Evolutionary conservation across 805 yeast species (phyloP), one percentile per base, ranked within the genome.

Genomic region (Metschnikowia santaceciliae): DNA sequence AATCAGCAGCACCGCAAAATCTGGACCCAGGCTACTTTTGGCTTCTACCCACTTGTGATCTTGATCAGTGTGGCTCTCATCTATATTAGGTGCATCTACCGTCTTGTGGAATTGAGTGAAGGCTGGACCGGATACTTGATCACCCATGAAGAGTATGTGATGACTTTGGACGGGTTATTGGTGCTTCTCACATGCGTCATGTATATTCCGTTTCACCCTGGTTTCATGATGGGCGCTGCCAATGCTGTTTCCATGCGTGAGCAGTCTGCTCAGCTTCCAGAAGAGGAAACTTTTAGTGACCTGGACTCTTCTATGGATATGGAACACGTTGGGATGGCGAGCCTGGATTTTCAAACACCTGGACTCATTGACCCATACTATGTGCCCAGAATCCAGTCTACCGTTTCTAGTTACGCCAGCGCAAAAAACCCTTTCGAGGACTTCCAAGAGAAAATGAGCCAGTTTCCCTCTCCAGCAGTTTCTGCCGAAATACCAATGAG

Each of bases 51-150:
- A 1, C 20, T 71, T 7, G 77, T 72, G 0, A 61, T 83, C 15
- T 59, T 79, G 1, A n/a, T 67, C 3, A 71, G 85, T 1, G 81
- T 82, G 3, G 20, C 79, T 2, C 75, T 81, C 40, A 75, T 89
- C 22, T 83, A 79, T 54, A 71, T 80, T 30, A 78, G 96, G 61
- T 86, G 91, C 56, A 71, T 83, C 39, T 89, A 87, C 67, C 78
- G 96, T 62, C 76, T 88, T 32, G 75, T 80, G 36, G 96, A 90
- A 66, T 72, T 90, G 51, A 66, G 82, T 2, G 81, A 83, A 61
- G 92, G 91, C 13, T 88, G 91, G 86, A 52, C 61, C 6, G 92
- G 96, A 1, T 72, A 66, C 50, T 69, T 90, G 58, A 84, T 87
- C 45, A 71, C 75, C 2, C 66, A 67, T 26, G 62, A 76, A 3